phyloP scores from a whole-genome alignment of 768 basidiomycete genomes.

The Amanita molliuscula region DNA sequence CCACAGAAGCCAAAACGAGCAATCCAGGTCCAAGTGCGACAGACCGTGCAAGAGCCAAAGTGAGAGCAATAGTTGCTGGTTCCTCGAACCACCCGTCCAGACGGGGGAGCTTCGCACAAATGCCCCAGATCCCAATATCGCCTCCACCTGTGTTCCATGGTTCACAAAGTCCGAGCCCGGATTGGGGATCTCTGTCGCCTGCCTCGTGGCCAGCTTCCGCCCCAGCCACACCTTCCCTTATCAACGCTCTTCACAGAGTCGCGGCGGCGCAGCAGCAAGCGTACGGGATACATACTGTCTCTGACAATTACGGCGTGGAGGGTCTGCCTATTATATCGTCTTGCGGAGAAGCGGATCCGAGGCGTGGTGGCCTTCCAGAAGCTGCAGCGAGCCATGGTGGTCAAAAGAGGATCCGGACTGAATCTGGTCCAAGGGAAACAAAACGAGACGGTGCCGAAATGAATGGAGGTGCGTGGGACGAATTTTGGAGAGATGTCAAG shows the following conservation, averaged over 20 bases:
- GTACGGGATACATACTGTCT: constrained; percentile 18
- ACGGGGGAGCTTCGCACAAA: neutral
- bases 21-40: neutral
- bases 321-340: neutral
- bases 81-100: neutral
- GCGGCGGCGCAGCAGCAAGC: constrained; percentile 43
- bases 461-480: constrained; percentile 26
- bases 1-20: neutral
- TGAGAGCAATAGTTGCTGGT: neutral
- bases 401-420: no score
- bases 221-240: constrained; percentile 55
- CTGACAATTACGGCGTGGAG: constrained; percentile 8
- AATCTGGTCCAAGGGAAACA: neutral
- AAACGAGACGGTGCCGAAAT: no score
- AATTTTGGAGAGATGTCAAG: constrained; percentile 35
- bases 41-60: constrained; percentile 8
- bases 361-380: neutral
- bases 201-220: constrained; percentile 19
- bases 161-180: constrained; percentile 8
- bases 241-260: constrained; percentile 53
- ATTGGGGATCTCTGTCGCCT: constrained; percentile 13
- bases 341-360: constrained; percentile 8
- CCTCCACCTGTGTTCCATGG: constrained; percentile 9
- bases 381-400: neutral
- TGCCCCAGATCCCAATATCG: constrained; percentile 5